Base-by-base conservation (phyloP, 2,329 filamentous ascomycete genomes). In the Trichoderma koningiopsis region DNA sequence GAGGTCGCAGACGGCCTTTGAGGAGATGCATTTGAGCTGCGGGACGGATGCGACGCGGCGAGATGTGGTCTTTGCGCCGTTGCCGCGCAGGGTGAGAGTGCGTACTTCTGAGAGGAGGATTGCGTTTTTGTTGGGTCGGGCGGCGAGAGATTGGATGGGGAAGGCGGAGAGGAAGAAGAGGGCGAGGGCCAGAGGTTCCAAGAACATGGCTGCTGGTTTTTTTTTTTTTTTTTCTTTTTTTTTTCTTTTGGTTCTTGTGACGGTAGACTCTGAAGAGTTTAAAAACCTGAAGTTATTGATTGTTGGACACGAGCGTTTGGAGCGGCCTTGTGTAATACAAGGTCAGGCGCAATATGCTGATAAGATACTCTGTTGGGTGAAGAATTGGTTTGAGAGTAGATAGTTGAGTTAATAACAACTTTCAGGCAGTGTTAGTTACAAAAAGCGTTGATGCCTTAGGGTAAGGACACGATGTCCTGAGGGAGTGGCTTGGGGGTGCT, bases 11-110 rank as follows among this genome's bases (percentile, higher is more conserved):
- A 91, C 79, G 65, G 84, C 83, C 10, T 82, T 85, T 65, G 88
- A 85, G 33, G 92, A 93, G 68, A 91, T 81, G 82, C 95, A 97
- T 75, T 84, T 87, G 16, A 97, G 86, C 82, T 96, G 91, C 0
- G 93, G 93, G 58, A 95, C 87, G 29, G 95, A 83, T 27, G 89
- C 77, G 47, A 94, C 87, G 72, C 95, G 93, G 33, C 94, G 92
- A 76, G 92, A 87, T 47, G 89, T 87, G 0, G 95, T 97, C 75
- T 87, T 82, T 62, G 86, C 84, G 77, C 79, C 79, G 71, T 86
- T 85, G 72, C 86, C 85, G 70, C 89, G 90, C 14, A 97, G 87
- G 7, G 94, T 97, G 52, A 98, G 87, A 59, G 91, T 86, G 73
- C 92, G 87, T 68, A 98, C 91, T 2, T 84, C 75, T 31, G 86